Evolutionary conservation across 2,329 filamentous ascomycete species (phyloP).

Genomic region (Fusarium nygamai): DNA sequence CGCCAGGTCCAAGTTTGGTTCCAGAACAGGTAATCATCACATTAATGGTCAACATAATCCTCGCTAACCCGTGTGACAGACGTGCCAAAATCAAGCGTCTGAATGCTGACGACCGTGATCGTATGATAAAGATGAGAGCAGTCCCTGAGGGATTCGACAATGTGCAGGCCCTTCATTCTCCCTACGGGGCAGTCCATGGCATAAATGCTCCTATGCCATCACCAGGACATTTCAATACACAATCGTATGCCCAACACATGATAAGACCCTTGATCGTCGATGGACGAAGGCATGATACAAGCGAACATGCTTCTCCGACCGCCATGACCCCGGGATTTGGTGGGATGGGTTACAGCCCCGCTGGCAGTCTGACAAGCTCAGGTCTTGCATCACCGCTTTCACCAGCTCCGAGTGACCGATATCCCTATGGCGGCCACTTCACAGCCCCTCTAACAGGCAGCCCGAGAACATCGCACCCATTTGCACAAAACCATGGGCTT

Average conservation of each 20-base stretch:
- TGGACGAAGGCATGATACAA: constrained; percentile 69
- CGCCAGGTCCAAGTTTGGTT: constrained; percentile 98
- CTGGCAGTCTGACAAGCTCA: constrained; percentile 59
- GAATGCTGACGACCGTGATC: constrained; percentile 74
- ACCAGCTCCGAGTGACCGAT: constrained; percentile 63
- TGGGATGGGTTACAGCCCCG: constrained; percentile 70
- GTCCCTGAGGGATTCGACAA: constrained; percentile 78
- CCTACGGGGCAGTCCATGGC: constrained; percentile 69
- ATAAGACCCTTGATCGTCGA: constrained; percentile 76
- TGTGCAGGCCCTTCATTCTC: constrained; percentile 73
- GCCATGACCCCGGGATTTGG: constrained; percentile 75
- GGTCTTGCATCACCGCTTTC: constrained; percentile 69
- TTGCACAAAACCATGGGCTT: constrained; percentile 59
- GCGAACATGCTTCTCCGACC: constrained; percentile 74
- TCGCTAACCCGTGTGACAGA: constrained; percentile 50
- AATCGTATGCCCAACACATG: constrained; percentile 67
- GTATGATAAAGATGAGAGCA: constrained; percentile 77
- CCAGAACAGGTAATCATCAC: constrained; percentile 80
- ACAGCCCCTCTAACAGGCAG: constrained; percentile 58
- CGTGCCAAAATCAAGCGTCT: constrained; percentile 78
- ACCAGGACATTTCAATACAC: constrained; percentile 58
- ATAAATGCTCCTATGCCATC: constrained; percentile 60
- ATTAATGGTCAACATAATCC: not conserved
- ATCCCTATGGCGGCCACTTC: constrained; percentile 61
- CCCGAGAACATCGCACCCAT: constrained; percentile 63